Base-by-base conservation (phyloP, 129 eudicot genomes). In the Ambrosia trifida region DNA sequence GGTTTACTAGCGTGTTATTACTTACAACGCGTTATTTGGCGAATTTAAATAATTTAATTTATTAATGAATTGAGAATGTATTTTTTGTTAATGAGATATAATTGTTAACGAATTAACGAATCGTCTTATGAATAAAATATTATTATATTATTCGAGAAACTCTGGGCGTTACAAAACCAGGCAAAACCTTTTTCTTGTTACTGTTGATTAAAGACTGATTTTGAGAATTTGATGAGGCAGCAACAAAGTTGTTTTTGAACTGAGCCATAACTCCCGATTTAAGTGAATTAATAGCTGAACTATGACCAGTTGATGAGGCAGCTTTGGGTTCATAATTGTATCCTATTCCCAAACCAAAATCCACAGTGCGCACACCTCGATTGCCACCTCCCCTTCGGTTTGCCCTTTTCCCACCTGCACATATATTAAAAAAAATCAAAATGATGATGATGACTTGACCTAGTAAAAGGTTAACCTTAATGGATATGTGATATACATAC, bases 331-430 rank as follows among this genome's bases (percentile, higher is more conserved):
- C 96, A 14, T 88, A 4, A 73, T 28, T 87, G 79, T 94, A 94
- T 17, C 98, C 98, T 57, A 94, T 89, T 30, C 98, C 98, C 90
- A 94, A 78, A 62, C 98, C 98, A 74, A 83, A 94, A 77, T 94
- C 98, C 81, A 93, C 98, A 50, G 96, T 96, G 20, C 98, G 95
- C 45, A 93, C 98, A 47, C 98, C 98, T 82, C 87, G 78, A 74
- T 83, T 86, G 38, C 91, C 85, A 78, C 90, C 87, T 38, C 91
- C 96, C 76, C 95, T 89, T 70, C 98, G 96, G 82, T 89, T 94
- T 18, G 95, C 96, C 77, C 85, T 87, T 90, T 89, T 94, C 41
- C 96, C 98, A 74, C 98, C 98, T 93, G 85, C 82, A 83, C 68
- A 77, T 13, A n/a, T 54, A 59, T n/a, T 11, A 11, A 59, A 59